Conservation (phyloP, 2,329 filamentous ascomycete species). For the Cladophialophora immunda region DNA sequence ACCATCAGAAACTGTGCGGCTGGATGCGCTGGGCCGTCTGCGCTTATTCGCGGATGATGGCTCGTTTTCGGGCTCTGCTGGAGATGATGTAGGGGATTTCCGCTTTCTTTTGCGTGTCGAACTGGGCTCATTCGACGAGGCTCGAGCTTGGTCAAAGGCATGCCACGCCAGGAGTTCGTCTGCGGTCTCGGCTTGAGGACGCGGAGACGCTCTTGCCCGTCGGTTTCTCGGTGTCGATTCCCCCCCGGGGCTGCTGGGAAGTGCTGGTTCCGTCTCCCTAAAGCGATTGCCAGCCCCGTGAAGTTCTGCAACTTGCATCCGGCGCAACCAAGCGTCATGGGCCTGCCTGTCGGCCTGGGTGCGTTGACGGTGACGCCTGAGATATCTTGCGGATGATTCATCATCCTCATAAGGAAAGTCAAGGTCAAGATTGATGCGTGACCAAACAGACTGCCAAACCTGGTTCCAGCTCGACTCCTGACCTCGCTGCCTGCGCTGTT, state of each 20-base stretch:
- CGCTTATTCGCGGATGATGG: slow-evolving; percentile 36
- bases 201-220: slow-evolving; percentile 48
- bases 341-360: slow-evolving; percentile 64
- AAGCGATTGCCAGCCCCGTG: slow-evolving; percentile 78
- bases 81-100: slow-evolving; percentile 78
- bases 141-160: slow-evolving; percentile 83
- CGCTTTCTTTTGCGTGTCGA: slow-evolving; percentile 71
- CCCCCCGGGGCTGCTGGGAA: slow-evolving; percentile 45
- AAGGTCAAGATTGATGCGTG: slow-evolving; percentile 77
- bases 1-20: slow-evolving; percentile 27
- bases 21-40: slow-evolving; percentile 34
- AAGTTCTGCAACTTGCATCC: slow-evolving; percentile 80
- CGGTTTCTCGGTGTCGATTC: slow-evolving; percentile 49
- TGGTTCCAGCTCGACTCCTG: slow-evolving; percentile 71
- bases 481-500: slow-evolving; percentile 52
- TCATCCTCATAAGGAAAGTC: slow-evolving; percentile 87
- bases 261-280: slow-evolving; percentile 70
- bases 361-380: slow-evolving; percentile 60
- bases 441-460: slow-evolving; percentile 91
- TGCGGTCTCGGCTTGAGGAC: slow-evolving; percentile 72
- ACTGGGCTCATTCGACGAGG: slow-evolving; percentile 64
- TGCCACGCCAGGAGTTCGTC: slow-evolving; percentile 90
- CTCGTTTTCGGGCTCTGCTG: slow-evolving; percentile 64
- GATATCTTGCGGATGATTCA: slow-evolving; percentile 63
- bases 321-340: slow-evolving; percentile 79